Base-by-base conservation (phyloP, 441 rosid species). In the Raphanus hybrid region DNA sequence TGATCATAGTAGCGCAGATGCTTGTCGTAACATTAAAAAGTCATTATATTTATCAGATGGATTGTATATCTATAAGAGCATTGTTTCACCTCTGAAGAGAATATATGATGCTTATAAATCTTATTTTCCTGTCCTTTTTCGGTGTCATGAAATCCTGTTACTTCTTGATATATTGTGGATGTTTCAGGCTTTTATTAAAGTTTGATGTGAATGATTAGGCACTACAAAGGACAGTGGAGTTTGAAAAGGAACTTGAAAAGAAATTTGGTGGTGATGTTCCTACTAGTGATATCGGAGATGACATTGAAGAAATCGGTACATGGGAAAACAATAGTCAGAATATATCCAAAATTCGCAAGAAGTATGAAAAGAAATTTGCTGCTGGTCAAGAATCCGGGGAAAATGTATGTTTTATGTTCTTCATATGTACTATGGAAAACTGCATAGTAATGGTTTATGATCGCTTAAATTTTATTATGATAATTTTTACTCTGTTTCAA, bases 221-320 rank as follows among this genome's bases (percentile, higher is more conserved):
- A 75, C 82, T 96, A 39, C 98, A 94, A 84, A 84, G 99, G 80
- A 96, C 99, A 70, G 84, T 91, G 65, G 99, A 96, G 83, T 96
- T 96, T 86, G 99, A 96, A 83, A 88, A 91, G 85, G 98, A 96
- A 81, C 79, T 92, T 79, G 99, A 96, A 41, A 92, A 89, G 87
- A 94, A 91, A 88, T 96, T 96, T 87, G 99, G 99, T 63, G 98
- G 96, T 72, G 94, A 86, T 69, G 78, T 82, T 82, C 85, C 78
- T 68, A 88, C 81, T 82, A 86, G 87, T 70, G 96, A 92, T 84
- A 82, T 85, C 61, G 91, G 84, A 61, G 85, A 72, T 71, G 98
- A 92, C 83, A 91, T 88, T 80, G 99, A 92, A 82, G 97, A 94
- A 81, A 88, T 91, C 82, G 98, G 97, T 69, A 86, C 77, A 58